Conservation (phyloP, 2,329 filamentous ascomycete species). For the Beauveria australis region DNA sequence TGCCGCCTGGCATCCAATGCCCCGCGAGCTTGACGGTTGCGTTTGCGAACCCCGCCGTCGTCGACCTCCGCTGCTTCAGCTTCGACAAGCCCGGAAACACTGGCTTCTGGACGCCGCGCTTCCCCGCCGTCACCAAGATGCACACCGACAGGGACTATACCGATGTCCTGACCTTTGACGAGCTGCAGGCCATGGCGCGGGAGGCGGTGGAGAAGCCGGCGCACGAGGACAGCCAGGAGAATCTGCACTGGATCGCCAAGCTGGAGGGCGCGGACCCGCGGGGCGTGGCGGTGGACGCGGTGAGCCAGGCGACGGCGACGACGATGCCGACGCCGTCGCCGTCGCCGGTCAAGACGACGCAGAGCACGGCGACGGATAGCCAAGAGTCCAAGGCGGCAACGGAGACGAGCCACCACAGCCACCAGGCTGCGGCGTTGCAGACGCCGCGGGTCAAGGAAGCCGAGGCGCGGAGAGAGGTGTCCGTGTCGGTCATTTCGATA, state of each 20-base stretch:
- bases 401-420: neutral
- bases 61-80: slow-evolving; percentile 71
- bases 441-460: neutral
- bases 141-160: slow-evolving; percentile 65
- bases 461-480: neutral
- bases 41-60: slow-evolving; percentile 66
- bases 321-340: slow-evolving; percentile 24
- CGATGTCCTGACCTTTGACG: slow-evolving; percentile 60
- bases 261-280: slow-evolving; percentile 48
- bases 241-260: slow-evolving; percentile 50
- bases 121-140: slow-evolving; percentile 67
- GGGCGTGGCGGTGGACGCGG: slow-evolving; percentile 32
- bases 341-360: slow-evolving; percentile 22
- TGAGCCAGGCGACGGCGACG: slow-evolving; percentile 37
- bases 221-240: slow-evolving; percentile 51
- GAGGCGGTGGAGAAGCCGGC: slow-evolving; percentile 42
- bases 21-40: slow-evolving; percentile 38
- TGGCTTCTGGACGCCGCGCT: slow-evolving; percentile 65
- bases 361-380: slow-evolving; percentile 8
- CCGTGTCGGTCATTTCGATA: neutral
- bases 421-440: neutral
- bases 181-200: slow-evolving; percentile 59
- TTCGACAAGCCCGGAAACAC: slow-evolving; percentile 66
- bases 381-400: neutral
- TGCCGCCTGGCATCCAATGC: slow-evolving; percentile 35